Evolutionary conservation across 768 basidiomycete genomes (phyloP).

Genomic region (Cyclocybe cylindracea): DNA sequence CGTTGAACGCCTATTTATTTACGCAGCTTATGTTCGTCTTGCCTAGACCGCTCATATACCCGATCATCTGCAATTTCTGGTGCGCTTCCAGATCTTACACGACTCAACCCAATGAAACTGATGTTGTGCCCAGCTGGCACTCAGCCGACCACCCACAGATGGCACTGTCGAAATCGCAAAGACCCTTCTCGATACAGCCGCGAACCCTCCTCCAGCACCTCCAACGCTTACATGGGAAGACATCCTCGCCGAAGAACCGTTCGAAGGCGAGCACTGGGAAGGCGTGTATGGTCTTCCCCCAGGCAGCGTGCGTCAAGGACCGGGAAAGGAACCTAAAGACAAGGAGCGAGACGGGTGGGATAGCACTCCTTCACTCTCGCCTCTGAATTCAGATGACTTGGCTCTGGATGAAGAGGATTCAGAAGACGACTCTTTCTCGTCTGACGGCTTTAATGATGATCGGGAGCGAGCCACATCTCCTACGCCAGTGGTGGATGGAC

Average conservation of each 20-base stretch:
- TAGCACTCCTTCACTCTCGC: conserved; percentile 70
- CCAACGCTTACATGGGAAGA: conserved; percentile 67
- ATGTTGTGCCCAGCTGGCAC: conserved; percentile 42
- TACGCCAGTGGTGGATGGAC: neutral
- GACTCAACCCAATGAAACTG: neutral
- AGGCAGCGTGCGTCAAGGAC: conserved; percentile 30
- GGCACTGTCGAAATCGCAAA: conserved; percentile 57
- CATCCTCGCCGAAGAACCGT: conserved; percentile 82
- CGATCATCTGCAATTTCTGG: conserved; percentile 73
- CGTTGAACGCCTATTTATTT: neutral
- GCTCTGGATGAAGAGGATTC: conserved; percentile 39
- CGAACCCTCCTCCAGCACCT: conserved; percentile 42
- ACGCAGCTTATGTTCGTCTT: conserved; percentile 1
- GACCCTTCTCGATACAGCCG: conserved; percentile 45
- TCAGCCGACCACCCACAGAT: conserved; percentile 54
- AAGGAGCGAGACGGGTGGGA: conserved; percentile 47
- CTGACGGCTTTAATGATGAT: conserved; percentile 19
- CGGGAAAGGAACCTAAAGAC: conserved; percentile 32
- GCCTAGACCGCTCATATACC: conserved; percentile 61
- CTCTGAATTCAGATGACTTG: conserved; percentile 57
- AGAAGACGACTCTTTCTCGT: conserved; percentile 32
- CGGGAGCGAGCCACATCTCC: conserved; percentile 2
- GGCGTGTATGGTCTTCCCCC: conserved; percentile 59
- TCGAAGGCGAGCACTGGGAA: conserved; percentile 86
- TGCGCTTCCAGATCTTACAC: conserved; percentile 29